Evolutionary conservation across 1,139 yeast genomes (phyloP), one percentile per base, ranked within the genome.

Genomic region (Magnusiomyces sp.): DNA sequence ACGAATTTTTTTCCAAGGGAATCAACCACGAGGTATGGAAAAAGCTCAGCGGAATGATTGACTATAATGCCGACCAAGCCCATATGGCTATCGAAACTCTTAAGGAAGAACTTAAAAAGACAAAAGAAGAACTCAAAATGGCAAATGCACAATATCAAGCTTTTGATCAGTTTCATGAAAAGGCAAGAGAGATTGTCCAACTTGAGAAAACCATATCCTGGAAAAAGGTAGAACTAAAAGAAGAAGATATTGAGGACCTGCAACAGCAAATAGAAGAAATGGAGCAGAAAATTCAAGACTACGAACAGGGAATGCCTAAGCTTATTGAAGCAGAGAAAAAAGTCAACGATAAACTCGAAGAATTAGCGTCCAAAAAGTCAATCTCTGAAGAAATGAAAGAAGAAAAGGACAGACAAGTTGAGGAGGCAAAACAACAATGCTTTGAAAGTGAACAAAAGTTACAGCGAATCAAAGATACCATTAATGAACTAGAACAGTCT

Each of bases 71-170:
- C 2, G 68, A 60, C 46, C 55, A 56, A 7, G 61, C 67, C 47
- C 62, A 66, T 27, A 5, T 14, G 1, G 37, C 46, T n/a, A 20
- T 52, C 3, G 29, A 16, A 14, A n/a, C 47, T n/a, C 29, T 49
- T 5, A 34, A 36, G 19, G 42, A 40, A 10, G 71, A 69, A 43
- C 67, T 73, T 3, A 52, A 57, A 2, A 54, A 59, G 1, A 57
- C 66, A 7, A 62, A 69, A 38, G 56, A 58, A 6, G 67, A 62
- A 41, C 65, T 76, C 6, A 49, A 57, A 27, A 47, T 48, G 13
- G 76, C 75, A 51, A 68, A 71, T 49, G 62, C 60, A 33, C 67
- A 70, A 48, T 65, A 77, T 13, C 70, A 70, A 44, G 67, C 63
- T 16, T 62, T 66, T 14, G 36, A 38, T 16, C 46, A 33, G 7